Base-by-base conservation (phyloP, 129 eudicot species). In the Glebionis coronaria region DNA sequence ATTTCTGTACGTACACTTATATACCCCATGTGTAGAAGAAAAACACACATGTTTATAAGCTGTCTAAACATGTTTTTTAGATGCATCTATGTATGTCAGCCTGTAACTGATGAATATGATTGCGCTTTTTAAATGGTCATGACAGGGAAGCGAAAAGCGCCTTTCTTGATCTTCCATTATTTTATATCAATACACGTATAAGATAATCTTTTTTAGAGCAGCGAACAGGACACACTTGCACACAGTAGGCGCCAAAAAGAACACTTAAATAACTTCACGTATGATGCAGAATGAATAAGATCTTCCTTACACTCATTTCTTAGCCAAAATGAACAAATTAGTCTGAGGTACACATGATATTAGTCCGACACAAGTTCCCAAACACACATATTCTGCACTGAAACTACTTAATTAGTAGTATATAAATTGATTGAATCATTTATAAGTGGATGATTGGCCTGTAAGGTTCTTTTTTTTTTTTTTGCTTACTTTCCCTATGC, bases 11-110 rank as follows among this genome's bases (percentile, higher is more conserved):
- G 73, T 66, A 74, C 72, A 47, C 42, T 74, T 57, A 56, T 59
- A 74, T 74, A 57, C 61, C 78, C 79, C 79, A 66, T 57, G 61
- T 74, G 79, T 66, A 21, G 62, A 19, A 74, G 31, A n/a, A n/a
- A n/a, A 74, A 66, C 51, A 74, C 78, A 74, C 79, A 74, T 56
- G 79, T 74, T 64, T 73, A 65, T 64, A 64, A 15, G 59, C 69
- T 65, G 78, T 65, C 72, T 20, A 74, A 57, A 74, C 79, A 66
- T 74, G 73, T 66, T 56, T 14, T 65, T 56, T 56, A 55, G 25
- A 73, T 20, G 60, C 42, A 68, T 68, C 18, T 38, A 68, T 40
- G 54, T 54, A 69, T 57, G 74, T 44, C 65, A 69, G 74, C 45
- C 74, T 56, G 66, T 44, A 69, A 56, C 71, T 66, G 9, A 69